Base-by-base conservation (phyloP, 2,329 filamentous ascomycete species). In the Diaporthe citri region DNA sequence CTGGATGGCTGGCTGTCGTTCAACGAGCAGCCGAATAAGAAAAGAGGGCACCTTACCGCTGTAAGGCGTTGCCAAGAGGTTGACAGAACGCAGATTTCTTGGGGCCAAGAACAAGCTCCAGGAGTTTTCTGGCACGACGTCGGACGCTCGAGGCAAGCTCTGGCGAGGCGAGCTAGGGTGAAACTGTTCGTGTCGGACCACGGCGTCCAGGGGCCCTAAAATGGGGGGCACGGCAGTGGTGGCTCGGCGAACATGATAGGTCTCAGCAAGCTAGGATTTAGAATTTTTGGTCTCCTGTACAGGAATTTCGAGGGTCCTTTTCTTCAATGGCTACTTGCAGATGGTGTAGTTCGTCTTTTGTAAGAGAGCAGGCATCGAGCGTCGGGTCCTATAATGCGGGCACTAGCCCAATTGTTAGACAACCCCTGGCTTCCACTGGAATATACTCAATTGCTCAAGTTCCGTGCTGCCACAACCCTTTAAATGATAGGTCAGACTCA, bases 101-200 rank as follows among this genome's bases (percentile, higher is more conserved):
- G 64, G 64, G 48, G 64, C 64, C 64, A 55, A 69, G 48, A 55
- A 25, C 15, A 64, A 64, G 25, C 7, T 55, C 13, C 22, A 28
- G 48, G 34, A 28, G 34, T 39, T 69, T n/a, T 69, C 13, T 28
- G 9, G 5, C 13, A 52, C 20, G 28, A 69, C 12, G 34, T 41
- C n/a, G 64, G 64, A 55, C 48, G 64, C 64, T 41, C 48, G n/a
- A 28, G 34, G 48, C 64, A 48, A 31, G 34, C 48, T 55, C 48
- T 31, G 64, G 28, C 46, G 48, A 55, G 4, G 64, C 48, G 46
- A 69, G 64, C 48, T 41, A 28, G 64, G 64, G 64, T 69, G 64
- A 69, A 69, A 69, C 64, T 15, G 34, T 69, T 55, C 34, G 64
- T 69, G 64, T 69, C 64, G 48, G 64, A 39, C 64, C 64, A 69